Evolutionary conservation across 2,329 filamentous ascomycete genomes (phyloP), one percentile per base, ranked within the genome.

Genomic region (Stylonectria norvegica): DNA sequence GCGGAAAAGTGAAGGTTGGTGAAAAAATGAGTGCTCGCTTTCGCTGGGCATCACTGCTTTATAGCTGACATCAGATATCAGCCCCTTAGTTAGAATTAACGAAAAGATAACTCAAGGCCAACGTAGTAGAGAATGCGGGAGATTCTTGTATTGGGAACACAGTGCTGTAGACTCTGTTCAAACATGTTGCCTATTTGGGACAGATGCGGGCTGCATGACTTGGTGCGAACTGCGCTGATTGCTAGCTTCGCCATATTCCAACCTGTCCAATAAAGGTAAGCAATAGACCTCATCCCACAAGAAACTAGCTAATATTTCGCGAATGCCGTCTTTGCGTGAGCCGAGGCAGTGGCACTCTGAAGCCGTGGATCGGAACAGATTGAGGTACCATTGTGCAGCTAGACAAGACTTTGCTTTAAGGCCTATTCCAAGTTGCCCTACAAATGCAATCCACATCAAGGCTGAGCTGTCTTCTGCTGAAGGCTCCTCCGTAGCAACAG

Each of bases 101-200:
- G n/a, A n/a, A n/a, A n/a, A n/a, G n/a, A n/a, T n/a, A n/a, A n/a
- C n/a, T n/a, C n/a, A n/a, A n/a, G n/a, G n/a, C n/a, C n/a, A n/a
- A n/a, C n/a, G n/a, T n/a, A n/a, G n/a, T n/a, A n/a, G n/a, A n/a
- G n/a, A n/a, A n/a, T n/a, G n/a, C n/a, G n/a, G n/a, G n/a, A n/a
- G n/a, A n/a, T n/a, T n/a, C n/a, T n/a, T n/a, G n/a, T n/a, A 11
- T 18, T 22, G 16, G 30, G 38, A 40, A 22, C 15, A 40, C 31
- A 34, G 38, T 40, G 23, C 22, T 4, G 2, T 10, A 5, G 7
- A 10, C 11, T n/a, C 3, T 30, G 35, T 40, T 40, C 18, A 15
- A 4, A 40, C 38, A 40, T 40, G 14, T 16, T 40, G 22, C 38
- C 38, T 18, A 19, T 30, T 30, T 11, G 2, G 23, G 38, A 34